Base-by-base conservation (phyloP, 805 yeast species). In the Metschnikowia kofuensis region DNA sequence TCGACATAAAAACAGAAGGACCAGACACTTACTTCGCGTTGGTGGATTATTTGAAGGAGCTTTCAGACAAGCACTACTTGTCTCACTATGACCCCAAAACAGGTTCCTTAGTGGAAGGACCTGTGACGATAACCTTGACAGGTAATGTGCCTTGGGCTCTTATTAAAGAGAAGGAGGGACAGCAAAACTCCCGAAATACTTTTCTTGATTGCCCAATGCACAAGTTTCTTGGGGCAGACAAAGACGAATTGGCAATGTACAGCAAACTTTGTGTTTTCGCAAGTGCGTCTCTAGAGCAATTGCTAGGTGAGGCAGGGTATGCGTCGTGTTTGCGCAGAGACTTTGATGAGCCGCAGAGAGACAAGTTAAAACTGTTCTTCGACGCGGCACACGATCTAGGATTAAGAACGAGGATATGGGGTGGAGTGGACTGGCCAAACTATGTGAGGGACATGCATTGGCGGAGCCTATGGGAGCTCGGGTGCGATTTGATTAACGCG, bases 351-450 rank as follows among this genome's bases (percentile, higher is more conserved):
- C 56, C 56, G 0, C 80, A 79, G 49, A 47, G 58, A 38, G 48
- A 38, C 1, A 55, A 30, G 10, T 52, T 79, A 26, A 53, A 54
- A 21, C 34, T 49, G 4, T 54, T 53, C 28, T 62, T 79, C 16
- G 64, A 66, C 9, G 44, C 49, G 13, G 84, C 87, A 1, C 88
- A 84, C 55, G 58, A 63, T 2, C 50, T 66, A 42, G 79, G 80
- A 11, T 57, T 85, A 37, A 72, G 75, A 54, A 78, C 88, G 0
- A 69, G 92, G 48, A 68, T 85, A 30, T 86, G 91, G 91, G 90
- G 84, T 15, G 82, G 82, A 8, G 83, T 88, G 1, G 70, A 71
- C 44, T 85, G 89, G 89, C 90, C 91, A 4, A 61, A 63, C 2
- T 51, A 57, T 12, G 61, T 68, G 29, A 72, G 80, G 49, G 62